These are phyloP conservation scores for Fraxinus floribunda DNA, from an alignment of 305 asterid species.

Conservation along the genomic window DNA sequence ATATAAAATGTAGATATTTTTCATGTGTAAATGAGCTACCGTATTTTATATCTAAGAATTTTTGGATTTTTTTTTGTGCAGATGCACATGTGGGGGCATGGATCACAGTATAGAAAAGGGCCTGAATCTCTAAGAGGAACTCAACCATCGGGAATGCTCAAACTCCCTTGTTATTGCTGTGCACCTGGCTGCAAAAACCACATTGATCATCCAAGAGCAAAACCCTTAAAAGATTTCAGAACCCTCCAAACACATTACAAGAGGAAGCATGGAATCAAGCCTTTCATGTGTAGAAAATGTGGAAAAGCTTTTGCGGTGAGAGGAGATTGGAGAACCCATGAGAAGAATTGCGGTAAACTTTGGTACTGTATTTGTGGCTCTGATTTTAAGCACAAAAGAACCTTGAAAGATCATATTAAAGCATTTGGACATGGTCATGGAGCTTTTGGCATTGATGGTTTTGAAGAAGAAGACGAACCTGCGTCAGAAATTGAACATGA, in stretches of 20 bases:
- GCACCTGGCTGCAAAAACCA: conserved; percentile 80
- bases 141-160: conserved; percentile 86
- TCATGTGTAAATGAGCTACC: background rate
- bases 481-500: conserved; percentile 80
- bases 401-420: conserved; percentile 76
- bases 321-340: conserved; percentile 92
- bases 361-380: conserved; percentile 90
- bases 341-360: conserved; percentile 84
- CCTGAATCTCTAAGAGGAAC: conserved; percentile 76
- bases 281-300: conserved; percentile 83
- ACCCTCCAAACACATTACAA: conserved; percentile 93
- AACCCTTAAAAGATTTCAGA: conserved; percentile 81
- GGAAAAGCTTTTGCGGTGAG: conserved; percentile 87
- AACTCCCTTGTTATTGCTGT: conserved; percentile 88
- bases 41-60: background rate
- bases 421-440: conserved; percentile 88
- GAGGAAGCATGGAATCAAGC: conserved; percentile 84
- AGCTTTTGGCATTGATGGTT: conserved; percentile 46
- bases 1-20: no score
- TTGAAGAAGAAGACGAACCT: conserved; percentile 79
- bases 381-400: conserved; percentile 83
- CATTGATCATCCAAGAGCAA: conserved; percentile 84
- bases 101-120: conserved; percentile 78
- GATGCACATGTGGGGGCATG: conserved; percentile 99
- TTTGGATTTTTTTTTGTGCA: conserved; percentile 23